Base-by-base conservation (phyloP, 257 asterid species). In the Voacanga thouarsii region DNA sequence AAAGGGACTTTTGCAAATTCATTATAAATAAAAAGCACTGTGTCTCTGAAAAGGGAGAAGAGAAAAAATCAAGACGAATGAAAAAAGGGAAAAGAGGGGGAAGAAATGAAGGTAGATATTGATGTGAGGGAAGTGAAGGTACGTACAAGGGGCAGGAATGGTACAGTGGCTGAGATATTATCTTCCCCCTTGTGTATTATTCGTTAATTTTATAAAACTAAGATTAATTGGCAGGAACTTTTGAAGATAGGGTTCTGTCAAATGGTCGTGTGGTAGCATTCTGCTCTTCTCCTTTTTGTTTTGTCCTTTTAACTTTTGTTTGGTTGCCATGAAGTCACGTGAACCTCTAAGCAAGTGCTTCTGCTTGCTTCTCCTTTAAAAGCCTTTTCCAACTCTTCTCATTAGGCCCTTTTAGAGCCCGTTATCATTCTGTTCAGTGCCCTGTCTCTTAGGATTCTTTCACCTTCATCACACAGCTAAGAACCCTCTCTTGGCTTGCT, bases 231-330 rank as follows among this genome's bases (percentile, higher is more conserved):
- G 60, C 33, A 59, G 66, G 69, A 72, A 74, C 39, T 43, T 71
- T 79, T 75, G 83, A 77, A 84, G 97, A 92, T 92, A 90, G 97
- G 93, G 93, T 88, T 90, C 59, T 87, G 91, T 84, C 80, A 85
- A 82, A 83, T 82, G 94, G 88, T 89, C 96, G 93, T 92, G 97
- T 93, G 97, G 97, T 91, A 78, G 91, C 87, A 89, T 89, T 88
- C 91, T 84, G 43, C 89, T 92, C 88, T 82, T 83, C 82, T 86
- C 89, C 78, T 83, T 87, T 55, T 75, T n/a, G 26, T 72, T 88
- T 90, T 87, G 84, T 91, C 94, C 79, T 61, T 88, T 86, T 77
- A 39, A 80, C 53, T 81, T 89, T 88, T 92, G 89, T 84, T 84
- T 86, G 86, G 79, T 51, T 80, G 75, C 80, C 88, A 82, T 80